phyloP scores from a whole-genome alignment of 2,329 filamentous ascomycete species.

The Pseudogymnoascus sp. region DNA sequence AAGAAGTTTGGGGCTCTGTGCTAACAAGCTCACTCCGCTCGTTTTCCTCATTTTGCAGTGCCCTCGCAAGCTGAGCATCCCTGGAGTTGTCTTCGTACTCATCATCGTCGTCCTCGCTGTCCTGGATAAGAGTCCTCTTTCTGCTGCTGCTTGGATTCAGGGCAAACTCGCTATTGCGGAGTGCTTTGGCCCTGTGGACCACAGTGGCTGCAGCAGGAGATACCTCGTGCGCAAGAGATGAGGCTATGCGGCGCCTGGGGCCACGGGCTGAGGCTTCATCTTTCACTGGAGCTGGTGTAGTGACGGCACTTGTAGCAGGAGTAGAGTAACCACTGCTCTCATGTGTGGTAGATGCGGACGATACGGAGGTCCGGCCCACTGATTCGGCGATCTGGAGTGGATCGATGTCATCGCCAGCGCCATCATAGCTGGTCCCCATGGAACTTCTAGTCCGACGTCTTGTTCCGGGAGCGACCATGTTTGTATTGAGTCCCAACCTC shows the following conservation, averaged over 20 bases:
- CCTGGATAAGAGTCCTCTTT: constrained; percentile 13
- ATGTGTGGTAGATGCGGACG: constrained; percentile 32
- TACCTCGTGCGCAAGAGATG: not conserved
- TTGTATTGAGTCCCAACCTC: not conserved
- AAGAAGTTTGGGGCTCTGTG: not conserved
- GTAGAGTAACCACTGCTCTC: constrained; percentile 47
- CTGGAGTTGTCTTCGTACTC: constrained; percentile 33
- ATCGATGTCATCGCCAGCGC: constrained; percentile 13
- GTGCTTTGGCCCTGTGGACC: constrained; percentile 8
- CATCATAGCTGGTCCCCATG: constrained; percentile 6
- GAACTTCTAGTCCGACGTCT: constrained; percentile 8
- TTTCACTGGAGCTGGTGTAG: constrained; percentile 41
- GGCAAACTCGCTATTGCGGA: constrained; percentile 11
- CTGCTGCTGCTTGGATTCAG: constrained; percentile 10
- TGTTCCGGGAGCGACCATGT: not conserved
- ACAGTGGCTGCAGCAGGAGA: not conserved
- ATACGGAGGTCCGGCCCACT: constrained; percentile 30
- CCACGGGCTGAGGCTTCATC: constrained; percentile 13
- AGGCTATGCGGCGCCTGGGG: not conserved
- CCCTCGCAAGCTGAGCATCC: constrained; percentile 47
- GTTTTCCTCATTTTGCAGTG: constrained; percentile 50
- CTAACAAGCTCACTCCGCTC: constrained; percentile 13
- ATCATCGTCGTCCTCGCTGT: constrained; percentile 32
- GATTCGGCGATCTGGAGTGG: constrained; percentile 14
- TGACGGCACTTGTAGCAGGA: constrained; percentile 51